phyloP scores from a whole-genome alignment of 2,329 filamentous ascomycete genomes.

The Magnaporthiopsis poae region DNA sequence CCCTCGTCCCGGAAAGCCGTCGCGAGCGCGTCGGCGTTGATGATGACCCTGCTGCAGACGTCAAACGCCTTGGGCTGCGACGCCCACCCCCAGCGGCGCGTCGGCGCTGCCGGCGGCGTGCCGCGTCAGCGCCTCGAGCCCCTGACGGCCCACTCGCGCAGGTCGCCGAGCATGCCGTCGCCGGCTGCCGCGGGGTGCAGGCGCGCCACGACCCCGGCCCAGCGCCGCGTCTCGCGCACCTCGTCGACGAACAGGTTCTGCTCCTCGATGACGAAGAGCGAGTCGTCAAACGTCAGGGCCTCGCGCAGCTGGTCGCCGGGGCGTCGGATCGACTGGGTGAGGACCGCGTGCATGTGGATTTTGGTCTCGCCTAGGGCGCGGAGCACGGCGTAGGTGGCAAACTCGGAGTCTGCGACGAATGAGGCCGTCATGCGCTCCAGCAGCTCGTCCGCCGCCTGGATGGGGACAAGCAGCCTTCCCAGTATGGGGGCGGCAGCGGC shows the following conservation, averaged over 20 bases:
- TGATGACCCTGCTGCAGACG: slow-evolving; percentile 41
- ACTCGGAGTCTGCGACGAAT: slow-evolving; percentile 26
- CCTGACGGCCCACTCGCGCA: slow-evolving; percentile 41
- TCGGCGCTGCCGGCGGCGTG: slow-evolving; percentile 30
- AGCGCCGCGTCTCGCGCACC: slow-evolving; percentile 61
- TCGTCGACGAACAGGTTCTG: slow-evolving; percentile 91
- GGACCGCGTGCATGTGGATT: background rate
- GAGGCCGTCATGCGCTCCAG: slow-evolving; percentile 30
- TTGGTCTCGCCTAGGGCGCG: slow-evolving; percentile 29
- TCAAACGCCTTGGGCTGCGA: slow-evolving; percentile 59
- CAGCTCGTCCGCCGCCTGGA: slow-evolving; percentile 37
- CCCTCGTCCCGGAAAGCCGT: background rate
- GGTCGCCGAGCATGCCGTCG: slow-evolving; percentile 11
- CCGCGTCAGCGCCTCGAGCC: slow-evolving; percentile 33
- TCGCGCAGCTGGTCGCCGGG: slow-evolving; percentile 30
- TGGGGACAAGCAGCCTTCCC: slow-evolving; percentile 30
- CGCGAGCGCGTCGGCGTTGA: slow-evolving; percentile 27
- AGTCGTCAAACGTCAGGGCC: slow-evolving; percentile 47
- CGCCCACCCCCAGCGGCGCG: slow-evolving; percentile 64
- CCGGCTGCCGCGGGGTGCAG: slow-evolving; percentile 10
- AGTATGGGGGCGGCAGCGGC: slow-evolving; percentile 37
- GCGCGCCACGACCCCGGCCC: slow-evolving; percentile 43
- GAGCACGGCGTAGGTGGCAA: slow-evolving; percentile 29
- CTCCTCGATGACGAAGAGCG: slow-evolving; percentile 79
- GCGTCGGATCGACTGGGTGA: slow-evolving; percentile 9